phyloP scores from a whole-genome alignment of 164 flowering plant species.

The Tinospora cordifolia region DNA sequence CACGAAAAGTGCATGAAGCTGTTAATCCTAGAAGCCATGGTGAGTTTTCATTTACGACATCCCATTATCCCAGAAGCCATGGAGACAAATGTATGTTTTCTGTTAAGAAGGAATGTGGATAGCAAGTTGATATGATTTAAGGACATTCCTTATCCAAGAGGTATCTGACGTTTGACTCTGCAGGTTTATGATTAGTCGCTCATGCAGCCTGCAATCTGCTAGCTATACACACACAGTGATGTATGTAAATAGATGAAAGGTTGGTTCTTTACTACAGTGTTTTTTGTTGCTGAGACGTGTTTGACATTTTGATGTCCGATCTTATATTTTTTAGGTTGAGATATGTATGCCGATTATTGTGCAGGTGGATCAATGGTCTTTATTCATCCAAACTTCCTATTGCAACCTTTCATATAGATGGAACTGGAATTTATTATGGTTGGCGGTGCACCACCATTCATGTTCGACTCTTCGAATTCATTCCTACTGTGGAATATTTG shows the following conservation, averaged over 20 bases:
- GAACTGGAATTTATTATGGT: too few relatives aligned
- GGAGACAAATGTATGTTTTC: not conserved
- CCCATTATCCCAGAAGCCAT: not conserved
- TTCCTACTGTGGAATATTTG: not conserved
- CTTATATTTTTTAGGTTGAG: not conserved
- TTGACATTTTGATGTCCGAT: not conserved
- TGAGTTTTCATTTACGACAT: not conserved
- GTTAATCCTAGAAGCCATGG: conserved; percentile 69
- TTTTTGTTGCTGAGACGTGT: not conserved
- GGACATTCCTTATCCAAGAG: too few relatives aligned
- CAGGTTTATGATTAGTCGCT: not conserved
- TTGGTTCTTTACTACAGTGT: not conserved
- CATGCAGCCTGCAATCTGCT: not conserved
- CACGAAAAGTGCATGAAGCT: conserved; percentile 65
- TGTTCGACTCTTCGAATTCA: not conserved
- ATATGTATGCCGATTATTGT: not conserved
- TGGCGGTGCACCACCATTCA: too few relatives aligned
- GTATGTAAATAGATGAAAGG: conserved; percentile 1
- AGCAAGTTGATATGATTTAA: not conserved
- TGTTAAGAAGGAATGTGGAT: not conserved
- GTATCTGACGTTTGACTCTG: not conserved
- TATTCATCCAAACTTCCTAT: too few relatives aligned
- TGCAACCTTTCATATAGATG: too few relatives aligned
- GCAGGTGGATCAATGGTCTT: too few relatives aligned
- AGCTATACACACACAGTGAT: not conserved